These are phyloP conservation scores for Marasmius fiardii DNA, from an alignment of 1,284 basidiomycete genomes.

Conservation along the genomic window DNA sequence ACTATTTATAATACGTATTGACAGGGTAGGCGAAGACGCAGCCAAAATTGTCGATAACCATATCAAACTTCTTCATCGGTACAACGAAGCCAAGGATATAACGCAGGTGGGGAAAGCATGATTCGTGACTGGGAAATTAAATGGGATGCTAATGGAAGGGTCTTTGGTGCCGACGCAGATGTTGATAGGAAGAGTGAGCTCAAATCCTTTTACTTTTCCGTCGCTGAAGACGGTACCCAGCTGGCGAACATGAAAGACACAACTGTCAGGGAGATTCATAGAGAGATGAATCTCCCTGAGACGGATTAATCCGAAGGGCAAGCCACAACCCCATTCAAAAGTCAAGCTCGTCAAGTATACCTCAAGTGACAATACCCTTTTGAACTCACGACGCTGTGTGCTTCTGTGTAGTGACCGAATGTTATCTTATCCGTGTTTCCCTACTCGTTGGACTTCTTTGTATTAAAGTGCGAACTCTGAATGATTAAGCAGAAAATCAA, in stretches of 20 bases:
- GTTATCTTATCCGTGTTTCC: too few species aligned
- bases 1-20: neutral
- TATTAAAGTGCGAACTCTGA: too few species aligned
- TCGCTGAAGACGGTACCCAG: neutral
- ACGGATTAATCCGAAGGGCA: neutral
- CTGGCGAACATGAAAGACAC: constrained; percentile 9
- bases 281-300: constrained; percentile 4
- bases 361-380: neutral
- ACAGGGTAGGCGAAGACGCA: constrained; percentile 51
- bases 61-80: constrained; percentile 68
- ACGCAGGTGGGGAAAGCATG: constrained; percentile 59
- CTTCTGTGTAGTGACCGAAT: too few species aligned
- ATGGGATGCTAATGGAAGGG: constrained; percentile 4
- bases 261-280: constrained; percentile 9
- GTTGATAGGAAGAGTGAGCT: constrained; percentile 28
- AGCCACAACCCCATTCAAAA: neutral
- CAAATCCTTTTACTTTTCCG: neutral
- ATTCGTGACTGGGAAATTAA: constrained; percentile 6
- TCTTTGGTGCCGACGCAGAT: constrained; percentile 19
- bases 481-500: too few species aligned
- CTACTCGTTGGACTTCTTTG: too few species aligned
- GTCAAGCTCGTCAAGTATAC: neutral
- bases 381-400: neutral
- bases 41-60: constrained; percentile 66
- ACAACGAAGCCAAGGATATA: constrained; percentile 81